Percentiles rank a stretch among this genome's conserved stretches.
Evolutionary conservation across 2,329 filamentous ascomycete genomes (phyloP).

Genomic region (Aspergillus luchuensis): DNA sequence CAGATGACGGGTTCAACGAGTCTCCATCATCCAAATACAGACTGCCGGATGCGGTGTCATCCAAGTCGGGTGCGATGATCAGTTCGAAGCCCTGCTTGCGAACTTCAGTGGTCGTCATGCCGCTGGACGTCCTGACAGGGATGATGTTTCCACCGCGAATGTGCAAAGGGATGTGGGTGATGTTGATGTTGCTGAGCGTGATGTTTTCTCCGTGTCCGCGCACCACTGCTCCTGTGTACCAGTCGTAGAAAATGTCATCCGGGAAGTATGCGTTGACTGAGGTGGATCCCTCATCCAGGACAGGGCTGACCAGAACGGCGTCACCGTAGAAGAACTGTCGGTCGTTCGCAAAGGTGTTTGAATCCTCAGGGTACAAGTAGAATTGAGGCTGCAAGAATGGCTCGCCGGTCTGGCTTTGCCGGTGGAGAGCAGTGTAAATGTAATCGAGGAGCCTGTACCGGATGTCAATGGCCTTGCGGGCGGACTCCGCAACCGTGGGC

Average conservation of each 20-base stretch:
- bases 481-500: conserved; percentile 63
- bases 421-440: conserved; percentile 71
- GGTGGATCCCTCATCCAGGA: conserved; percentile 55
- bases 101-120: conserved; percentile 63
- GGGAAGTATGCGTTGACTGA: conserved; percentile 60
- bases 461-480: conserved; percentile 67
- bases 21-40: conserved; percentile 80
- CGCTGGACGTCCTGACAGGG: conserved; percentile 56
- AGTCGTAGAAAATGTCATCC: conserved; percentile 62
- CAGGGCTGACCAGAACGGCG: conserved; percentile 58
- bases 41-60: conserved; percentile 65
- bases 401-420: conserved; percentile 61
- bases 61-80: conserved; percentile 64
- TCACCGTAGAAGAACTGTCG: conserved; percentile 64
- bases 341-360: conserved; percentile 54
- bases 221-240: conserved; percentile 54
- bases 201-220: conserved; percentile 49
- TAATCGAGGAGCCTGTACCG: conserved; percentile 80
- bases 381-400: conserved; percentile 71
- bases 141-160: conserved; percentile 63
- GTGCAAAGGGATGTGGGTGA: conserved; percentile 62
- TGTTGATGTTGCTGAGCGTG: conserved; percentile 49
- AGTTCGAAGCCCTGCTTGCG: conserved; percentile 69
- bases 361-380: conserved; percentile 66
- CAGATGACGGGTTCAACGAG: conserved; percentile 59